Base-by-base conservation (phyloP, 345 rosid genomes). In the Brassica carinata region DNA sequence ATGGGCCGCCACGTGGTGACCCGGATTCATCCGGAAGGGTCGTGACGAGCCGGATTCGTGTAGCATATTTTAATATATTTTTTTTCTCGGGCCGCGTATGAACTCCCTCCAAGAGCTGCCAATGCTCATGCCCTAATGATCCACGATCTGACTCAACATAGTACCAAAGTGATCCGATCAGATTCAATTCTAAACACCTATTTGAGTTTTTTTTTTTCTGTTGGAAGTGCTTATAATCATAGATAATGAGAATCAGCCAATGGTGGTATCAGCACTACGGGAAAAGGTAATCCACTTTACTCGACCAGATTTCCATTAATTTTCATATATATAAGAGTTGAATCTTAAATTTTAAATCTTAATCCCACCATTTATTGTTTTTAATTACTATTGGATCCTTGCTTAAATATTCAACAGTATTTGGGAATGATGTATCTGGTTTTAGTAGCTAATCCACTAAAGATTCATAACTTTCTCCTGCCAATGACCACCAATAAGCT, bases 381-480 rank as follows among this genome's bases (percentile, higher is more conserved):
- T 23, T 74, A 58, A 36, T 43, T 67, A 59, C 2, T 67, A 31
- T 45, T 79, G 34, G 13, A 18, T 29, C 58, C 7, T 73, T 43
- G 8, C 45, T 66, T 72, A 72, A 36, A 34, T 45, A 45, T 26
- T 10, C 23, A 55, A 43, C 0, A 30, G 33, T 14, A 65, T 79
- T 72, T 79, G 30, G 38, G 30, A 13, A 79, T 73, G 48, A 63
- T 74, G 64, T 48, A 31, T 74, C 33, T 67, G 70, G 69, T 74
- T 68, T 79, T 79, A 71, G 70, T 61, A 80, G 30, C 63, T 64
- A 53, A 69, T 57, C 83, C 83, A 80, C 76, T 80, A 64, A 53
- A 27, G 67, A 70, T 38, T 64, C 38, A 36, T 19, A 70, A 70
- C 79, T 64, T 70, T 70, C 67, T 64, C 76, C 26, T 55, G 71